phyloP scores from a whole-genome alignment of 1,139 yeast genomes.

The Schizosaccharomyces versatilis region DNA sequence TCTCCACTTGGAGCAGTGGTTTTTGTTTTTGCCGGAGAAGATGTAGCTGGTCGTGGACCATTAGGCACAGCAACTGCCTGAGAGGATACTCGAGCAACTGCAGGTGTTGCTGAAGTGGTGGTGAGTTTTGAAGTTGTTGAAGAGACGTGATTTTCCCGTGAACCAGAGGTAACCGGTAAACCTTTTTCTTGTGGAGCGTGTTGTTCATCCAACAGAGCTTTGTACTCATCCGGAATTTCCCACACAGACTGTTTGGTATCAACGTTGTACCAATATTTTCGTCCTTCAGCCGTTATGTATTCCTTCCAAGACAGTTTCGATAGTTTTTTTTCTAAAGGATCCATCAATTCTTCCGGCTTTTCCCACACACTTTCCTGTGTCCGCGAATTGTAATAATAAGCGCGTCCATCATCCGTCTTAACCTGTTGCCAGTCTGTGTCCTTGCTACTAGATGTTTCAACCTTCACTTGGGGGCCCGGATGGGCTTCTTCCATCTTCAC shows the following conservation, averaged over 20 bases:
- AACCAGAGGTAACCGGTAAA: background rate
- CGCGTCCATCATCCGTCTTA: conserved; percentile 41
- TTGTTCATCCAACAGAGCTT: conserved; percentile 7
- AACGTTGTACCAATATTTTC: conserved; percentile 47
- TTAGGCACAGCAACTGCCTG: background rate
- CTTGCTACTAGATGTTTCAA: background rate
- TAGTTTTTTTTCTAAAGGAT: conserved; percentile 17
- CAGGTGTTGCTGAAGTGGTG: background rate
- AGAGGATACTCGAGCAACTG: conserved; percentile 1
- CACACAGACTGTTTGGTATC: conserved; percentile 52
- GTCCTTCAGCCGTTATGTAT: conserved; percentile 44
- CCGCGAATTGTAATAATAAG: conserved; percentile 44
- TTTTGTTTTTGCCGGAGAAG: background rate
- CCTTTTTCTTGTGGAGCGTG: background rate
- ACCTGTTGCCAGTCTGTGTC: conserved; percentile 6
- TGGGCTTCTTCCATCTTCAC: background rate
- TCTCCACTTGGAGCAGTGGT: background rate
- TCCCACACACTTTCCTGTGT: conserved; percentile 69
- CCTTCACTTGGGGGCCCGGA: background rate
- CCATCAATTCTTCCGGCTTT: conserved; percentile 35
- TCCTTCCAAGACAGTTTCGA: conserved; percentile 36
- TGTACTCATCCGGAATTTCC: conserved; percentile 39
- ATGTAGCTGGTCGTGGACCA: background rate
- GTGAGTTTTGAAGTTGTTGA: too few species aligned
- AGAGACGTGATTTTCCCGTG: background rate